Percentiles rank a stretch among this genome's conserved stretches.
phyloP scores from a whole-genome alignment of 352 stramenopile species.

The Pythium aquatile region DNA sequence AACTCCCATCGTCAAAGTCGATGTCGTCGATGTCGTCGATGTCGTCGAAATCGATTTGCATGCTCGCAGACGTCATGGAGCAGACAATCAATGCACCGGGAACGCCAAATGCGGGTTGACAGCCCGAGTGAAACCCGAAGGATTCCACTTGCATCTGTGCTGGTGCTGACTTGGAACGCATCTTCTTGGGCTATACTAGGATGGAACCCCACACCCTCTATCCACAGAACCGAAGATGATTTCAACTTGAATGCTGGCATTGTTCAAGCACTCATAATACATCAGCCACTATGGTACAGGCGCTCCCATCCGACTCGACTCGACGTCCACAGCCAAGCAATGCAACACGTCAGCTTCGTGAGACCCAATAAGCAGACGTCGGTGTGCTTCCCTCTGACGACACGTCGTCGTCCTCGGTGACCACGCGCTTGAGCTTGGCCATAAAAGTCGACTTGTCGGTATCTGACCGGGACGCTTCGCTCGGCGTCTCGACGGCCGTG shows the following conservation, averaged over 20 bases:
- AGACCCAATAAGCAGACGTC: conserved; percentile 5
- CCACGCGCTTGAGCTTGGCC: conserved; percentile 22
- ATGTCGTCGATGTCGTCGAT: background rate
- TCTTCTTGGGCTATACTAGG: background rate
- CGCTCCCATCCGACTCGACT: background rate
- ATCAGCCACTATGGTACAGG: conserved; percentile 3
- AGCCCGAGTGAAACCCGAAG: background rate
- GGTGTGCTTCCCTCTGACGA: conserved; percentile 17
- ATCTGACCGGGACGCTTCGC: conserved; percentile 5
- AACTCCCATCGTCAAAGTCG: background rate
- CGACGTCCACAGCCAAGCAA: background rate
- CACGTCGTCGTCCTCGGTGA: conserved; percentile 18
- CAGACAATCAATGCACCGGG: background rate
- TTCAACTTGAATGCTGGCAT: background rate
- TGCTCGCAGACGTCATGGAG: background rate
- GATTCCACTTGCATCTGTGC: too few relatives aligned
- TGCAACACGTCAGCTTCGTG: background rate
- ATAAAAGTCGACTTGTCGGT: conserved; percentile 14
- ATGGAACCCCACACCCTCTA: too few relatives aligned
- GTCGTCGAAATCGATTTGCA: background rate
- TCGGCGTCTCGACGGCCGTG: conserved; percentile 1
- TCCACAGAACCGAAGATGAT: too few relatives aligned
- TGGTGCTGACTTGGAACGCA: background rate
- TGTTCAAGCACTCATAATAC: background rate
- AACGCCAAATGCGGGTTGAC: background rate